phyloP scores from a whole-genome alignment of 2,329 filamentous ascomycete genomes.

The Polychaeton citri region DNA sequence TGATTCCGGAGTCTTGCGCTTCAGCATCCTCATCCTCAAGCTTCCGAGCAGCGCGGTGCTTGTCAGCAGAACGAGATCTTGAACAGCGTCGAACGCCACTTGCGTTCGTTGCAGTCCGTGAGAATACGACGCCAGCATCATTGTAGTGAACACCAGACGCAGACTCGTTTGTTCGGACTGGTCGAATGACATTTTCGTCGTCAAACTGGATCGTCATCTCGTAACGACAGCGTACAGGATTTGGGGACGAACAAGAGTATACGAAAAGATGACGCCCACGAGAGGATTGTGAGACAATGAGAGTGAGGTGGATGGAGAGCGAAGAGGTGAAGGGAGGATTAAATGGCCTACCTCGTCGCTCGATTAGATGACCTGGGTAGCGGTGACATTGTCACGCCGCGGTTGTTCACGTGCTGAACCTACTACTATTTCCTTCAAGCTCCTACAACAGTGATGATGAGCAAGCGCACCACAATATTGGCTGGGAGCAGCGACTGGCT shows the following conservation, averaged over 20 bases:
- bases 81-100: conserved; percentile 1
- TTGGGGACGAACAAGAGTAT: neutral
- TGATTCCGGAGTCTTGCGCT: conserved; percentile 10
- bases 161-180: conserved; percentile 4
- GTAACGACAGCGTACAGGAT: neutral
- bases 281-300: neutral
- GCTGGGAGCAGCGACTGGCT: neutral
- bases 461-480: neutral
- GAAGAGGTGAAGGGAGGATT: neutral
- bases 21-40: conserved; percentile 10
- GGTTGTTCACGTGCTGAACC: too few species aligned
- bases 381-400: too few species aligned
- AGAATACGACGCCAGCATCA: conserved; percentile 5
- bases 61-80: conserved; percentile 3
- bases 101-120: neutral
- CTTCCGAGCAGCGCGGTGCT: neutral
- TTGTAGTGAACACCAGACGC: conserved; percentile 2
- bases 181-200: conserved; percentile 6
- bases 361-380: neutral
- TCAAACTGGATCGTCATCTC: conserved; percentile 9
- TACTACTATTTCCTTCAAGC: too few species aligned
- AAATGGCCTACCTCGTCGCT: neutral
- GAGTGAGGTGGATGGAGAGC: neutral
- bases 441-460: neutral
- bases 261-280: neutral